These are phyloP conservation scores for Apium graveolens DNA, from an alignment of 129 eudicot species.

Conservation along the genomic window DNA sequence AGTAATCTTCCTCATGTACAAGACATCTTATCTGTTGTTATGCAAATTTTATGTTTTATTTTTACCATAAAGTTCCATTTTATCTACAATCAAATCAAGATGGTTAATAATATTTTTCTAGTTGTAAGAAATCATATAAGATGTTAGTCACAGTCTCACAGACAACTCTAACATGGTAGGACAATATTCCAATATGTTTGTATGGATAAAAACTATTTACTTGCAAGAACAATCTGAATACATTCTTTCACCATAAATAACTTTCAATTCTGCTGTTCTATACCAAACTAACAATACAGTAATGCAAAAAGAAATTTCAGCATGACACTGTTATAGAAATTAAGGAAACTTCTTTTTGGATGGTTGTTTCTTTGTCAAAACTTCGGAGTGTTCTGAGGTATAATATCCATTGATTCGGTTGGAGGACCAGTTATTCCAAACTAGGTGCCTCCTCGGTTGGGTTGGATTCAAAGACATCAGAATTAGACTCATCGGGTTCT, in stretches of 20 bases:
- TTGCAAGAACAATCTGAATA: neutral
- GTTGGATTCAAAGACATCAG: slow-evolving; percentile 88
- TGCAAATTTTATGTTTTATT: neutral
- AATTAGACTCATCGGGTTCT: slow-evolving; percentile 63
- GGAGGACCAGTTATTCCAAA: slow-evolving; percentile 47
- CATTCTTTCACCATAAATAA: neutral
- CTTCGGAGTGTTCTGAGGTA: slow-evolving; percentile 6
- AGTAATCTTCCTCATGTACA: neutral
- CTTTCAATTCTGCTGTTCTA: neutral
- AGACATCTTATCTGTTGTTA: neutral
- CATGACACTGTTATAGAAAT: slow-evolving; percentile 10
- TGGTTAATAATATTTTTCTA: too few relatives aligned
- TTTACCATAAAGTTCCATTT: neutral
- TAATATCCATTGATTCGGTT: neutral
- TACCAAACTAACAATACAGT: slow-evolving; percentile 4
- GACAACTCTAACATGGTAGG: neutral
- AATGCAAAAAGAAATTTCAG: slow-evolving; percentile 3
- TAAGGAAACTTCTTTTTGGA: neutral
- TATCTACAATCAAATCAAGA: neutral
- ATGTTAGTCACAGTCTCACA: neutral
- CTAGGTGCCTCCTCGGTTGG: slow-evolving; percentile 93
- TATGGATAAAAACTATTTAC: neutral
- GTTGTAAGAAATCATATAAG: neutral
- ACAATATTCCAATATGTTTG: neutral
- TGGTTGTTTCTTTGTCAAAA: slow-evolving; percentile 13